Conservation (phyloP, 805 yeast species). For the Saturnispora dispora region DNA sequence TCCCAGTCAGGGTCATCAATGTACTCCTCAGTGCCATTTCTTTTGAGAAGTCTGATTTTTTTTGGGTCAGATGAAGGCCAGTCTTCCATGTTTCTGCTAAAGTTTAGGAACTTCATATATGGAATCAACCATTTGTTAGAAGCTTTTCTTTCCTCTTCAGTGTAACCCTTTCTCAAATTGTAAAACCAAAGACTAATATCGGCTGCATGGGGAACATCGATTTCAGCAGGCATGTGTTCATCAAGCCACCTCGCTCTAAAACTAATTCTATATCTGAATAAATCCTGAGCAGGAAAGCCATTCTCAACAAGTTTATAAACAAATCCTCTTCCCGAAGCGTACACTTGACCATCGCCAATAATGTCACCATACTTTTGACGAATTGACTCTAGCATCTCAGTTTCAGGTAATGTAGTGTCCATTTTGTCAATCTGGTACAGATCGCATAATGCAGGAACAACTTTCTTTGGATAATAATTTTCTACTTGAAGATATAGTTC, state of each 20-base stretch:
- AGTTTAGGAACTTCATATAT: conserved; percentile 23
- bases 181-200: conserved; percentile 32
- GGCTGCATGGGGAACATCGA: conserved; percentile 31
- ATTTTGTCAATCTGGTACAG: conserved; percentile 14
- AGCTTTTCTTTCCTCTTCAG: conserved; percentile 20
- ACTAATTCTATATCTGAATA: conserved; percentile 26
- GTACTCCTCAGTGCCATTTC: conserved; percentile 24
- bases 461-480: conserved; percentile 30
- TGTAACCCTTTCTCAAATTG: conserved; percentile 20
- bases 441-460: conserved; percentile 18
- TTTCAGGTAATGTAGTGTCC: conserved; percentile 10
- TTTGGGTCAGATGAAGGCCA: conserved; percentile 26
- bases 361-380: conserved; percentile 27
- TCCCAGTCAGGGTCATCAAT: conserved; percentile 29
- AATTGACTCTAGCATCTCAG: conserved; percentile 10
- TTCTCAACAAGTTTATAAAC: conserved; percentile 24
- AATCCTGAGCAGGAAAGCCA: conserved; percentile 22
- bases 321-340: conserved; percentile 31
- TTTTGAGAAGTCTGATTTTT: conserved; percentile 23
- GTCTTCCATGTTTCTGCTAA: conserved; percentile 17
- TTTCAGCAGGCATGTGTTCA: conserved; percentile 16
- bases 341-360: conserved; percentile 32
- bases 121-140: conserved; percentile 26
- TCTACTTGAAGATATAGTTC: conserved; percentile 27
- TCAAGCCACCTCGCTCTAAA: conserved; percentile 21